Evolutionary conservation across 768 basidiomycete genomes (phyloP), one percentile per base, ranked within the genome.

Genomic region (Boletus pseudopeckii): DNA sequence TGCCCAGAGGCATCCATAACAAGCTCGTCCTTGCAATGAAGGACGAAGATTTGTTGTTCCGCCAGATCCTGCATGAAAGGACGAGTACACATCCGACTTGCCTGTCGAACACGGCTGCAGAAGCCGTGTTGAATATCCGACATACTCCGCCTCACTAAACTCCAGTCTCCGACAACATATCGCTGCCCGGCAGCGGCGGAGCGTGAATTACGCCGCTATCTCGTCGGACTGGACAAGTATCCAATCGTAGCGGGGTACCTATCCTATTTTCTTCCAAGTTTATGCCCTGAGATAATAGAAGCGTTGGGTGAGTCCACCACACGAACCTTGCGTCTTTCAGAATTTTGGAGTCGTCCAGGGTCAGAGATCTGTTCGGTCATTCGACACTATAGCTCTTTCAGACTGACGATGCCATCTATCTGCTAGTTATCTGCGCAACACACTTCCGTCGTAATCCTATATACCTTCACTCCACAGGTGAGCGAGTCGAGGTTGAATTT

Each of bases 391-490:
- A 32, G n/a, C 37, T 33, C 20, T n/a, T 26, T 9, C 26, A 18
- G 22, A 24, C 55, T 49, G 37, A 49, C 41, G 14, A 34, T 26
- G 15, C 7, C 7, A 57, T 36, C 18, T 13, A 36, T 26, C 18
- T 24, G 3, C 17, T 32, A 56, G 56, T 37, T 45, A 49, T 49
- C 26, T 57, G 55, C 9, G 22, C 39, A 15, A 45, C 45, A 18
- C 53, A 41, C 36, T 55, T 56, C n/a, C 53, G 45, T 13, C 38
- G 7, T 7, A 52, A 56, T 24, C 24, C 52, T 32, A 24, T 14
- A 54, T 42, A 20, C 39, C 53, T 57, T 41, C 56, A 24, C 6
- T n/a, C 37, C 17, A 22, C 56, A 32, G 56, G 54, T 57, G 38
- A 42, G 48, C 43, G 14, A 41, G n/a, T 24, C 7, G 2, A 28